These are phyloP conservation scores for Mallotus repandus DNA, from an alignment of 441 rosid species.

Conservation along the genomic window DNA sequence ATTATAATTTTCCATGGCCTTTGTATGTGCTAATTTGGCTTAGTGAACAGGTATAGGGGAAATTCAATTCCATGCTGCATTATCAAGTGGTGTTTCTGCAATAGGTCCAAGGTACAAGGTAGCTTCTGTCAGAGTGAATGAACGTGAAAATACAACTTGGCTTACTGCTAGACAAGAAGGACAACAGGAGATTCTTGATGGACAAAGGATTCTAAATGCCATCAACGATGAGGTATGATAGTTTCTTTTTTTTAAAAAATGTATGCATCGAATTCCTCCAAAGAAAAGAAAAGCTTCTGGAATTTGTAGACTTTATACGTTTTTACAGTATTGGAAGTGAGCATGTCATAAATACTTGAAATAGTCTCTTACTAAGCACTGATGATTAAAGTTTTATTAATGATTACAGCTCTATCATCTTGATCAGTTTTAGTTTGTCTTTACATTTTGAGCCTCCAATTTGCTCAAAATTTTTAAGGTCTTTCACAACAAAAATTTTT, in stretches of 20 bases:
- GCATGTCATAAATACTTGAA: background rate
- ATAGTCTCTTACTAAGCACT: too few species aligned
- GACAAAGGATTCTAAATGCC: constrained; percentile 53
- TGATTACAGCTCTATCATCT: background rate
- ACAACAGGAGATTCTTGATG: constrained; percentile 57
- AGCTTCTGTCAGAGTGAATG: constrained; percentile 43
- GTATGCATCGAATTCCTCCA: background rate
- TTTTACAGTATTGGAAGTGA: background rate
- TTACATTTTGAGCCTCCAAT: background rate
- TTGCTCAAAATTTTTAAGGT: background rate
- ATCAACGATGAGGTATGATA: constrained; percentile 50
- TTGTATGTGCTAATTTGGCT: constrained; percentile 19
- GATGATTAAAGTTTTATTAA: background rate
- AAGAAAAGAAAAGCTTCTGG: background rate
- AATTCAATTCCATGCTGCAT: constrained; percentile 57
- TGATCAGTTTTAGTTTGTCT: background rate
- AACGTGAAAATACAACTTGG: constrained; percentile 33
- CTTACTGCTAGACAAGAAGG: constrained; percentile 76
- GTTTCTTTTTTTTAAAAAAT: background rate
- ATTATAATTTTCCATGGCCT: too few species aligned
- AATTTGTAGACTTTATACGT: background rate
- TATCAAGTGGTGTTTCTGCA: constrained; percentile 63
- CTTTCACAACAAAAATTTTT: too few species aligned
- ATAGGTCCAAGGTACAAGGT: constrained; percentile 66
- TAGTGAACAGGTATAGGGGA: constrained; percentile 52